These are phyloP conservation scores for Pseudonectria foliicola DNA, from an alignment of 2,329 filamentous ascomycete genomes.

Conservation along the genomic window DNA sequence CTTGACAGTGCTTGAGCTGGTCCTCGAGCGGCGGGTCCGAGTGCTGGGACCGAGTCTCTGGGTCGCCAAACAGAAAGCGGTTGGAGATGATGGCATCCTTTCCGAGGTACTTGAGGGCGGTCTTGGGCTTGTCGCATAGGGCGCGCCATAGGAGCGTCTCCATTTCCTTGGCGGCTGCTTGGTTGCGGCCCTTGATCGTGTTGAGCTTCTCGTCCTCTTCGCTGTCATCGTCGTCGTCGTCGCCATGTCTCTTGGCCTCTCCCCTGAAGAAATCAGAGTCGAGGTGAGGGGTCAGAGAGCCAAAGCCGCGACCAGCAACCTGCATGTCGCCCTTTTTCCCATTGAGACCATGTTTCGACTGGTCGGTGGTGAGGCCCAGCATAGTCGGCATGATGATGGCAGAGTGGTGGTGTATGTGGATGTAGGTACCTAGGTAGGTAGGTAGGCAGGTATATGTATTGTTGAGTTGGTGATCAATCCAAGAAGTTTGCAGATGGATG, in stretches of 20 bases:
- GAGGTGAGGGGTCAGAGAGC: conserved; percentile 16
- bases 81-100: conserved; percentile 23
- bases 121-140: conserved; percentile 23
- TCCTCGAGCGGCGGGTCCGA: conserved; percentile 22
- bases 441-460: too few species aligned
- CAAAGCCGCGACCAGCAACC: conserved; percentile 8
- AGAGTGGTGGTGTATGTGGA: not conserved
- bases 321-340: conserved; percentile 15
- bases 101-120: conserved; percentile 20
- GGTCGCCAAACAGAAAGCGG: conserved; percentile 21
- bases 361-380: conserved; percentile 21
- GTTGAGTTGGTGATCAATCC: too few species aligned
- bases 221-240: conserved; percentile 14
- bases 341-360: conserved; percentile 16
- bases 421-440: too few species aligned
- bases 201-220: conserved; percentile 20
- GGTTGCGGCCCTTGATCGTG: conserved; percentile 22
- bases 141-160: conserved; percentile 23
- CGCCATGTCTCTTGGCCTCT: conserved; percentile 14
- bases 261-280: conserved; percentile 19
- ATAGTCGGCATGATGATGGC: conserved; percentile 19
- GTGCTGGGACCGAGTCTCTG: conserved; percentile 13
- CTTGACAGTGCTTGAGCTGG: conserved; percentile 20
- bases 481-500: not conserved
- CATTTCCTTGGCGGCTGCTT: conserved; percentile 21